phyloP scores from a whole-genome alignment of 805 yeast genomes.

The Saturnispora zaruensis region DNA sequence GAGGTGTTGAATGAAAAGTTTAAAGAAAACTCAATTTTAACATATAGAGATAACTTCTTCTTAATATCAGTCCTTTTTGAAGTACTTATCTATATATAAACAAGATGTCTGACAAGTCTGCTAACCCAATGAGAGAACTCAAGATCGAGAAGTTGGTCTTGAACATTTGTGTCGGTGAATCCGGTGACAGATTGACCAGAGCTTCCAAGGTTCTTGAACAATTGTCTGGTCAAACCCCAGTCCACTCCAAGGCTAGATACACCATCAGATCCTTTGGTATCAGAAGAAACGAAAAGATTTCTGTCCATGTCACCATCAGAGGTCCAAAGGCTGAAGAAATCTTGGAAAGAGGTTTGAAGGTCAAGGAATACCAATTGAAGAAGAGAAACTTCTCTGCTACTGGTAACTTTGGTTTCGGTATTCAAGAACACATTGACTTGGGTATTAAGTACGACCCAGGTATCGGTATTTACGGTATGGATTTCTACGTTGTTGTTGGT shows the following conservation, averaged over 20 bases:
- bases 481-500: slow-evolving; percentile 98
- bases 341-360: slow-evolving; percentile 99
- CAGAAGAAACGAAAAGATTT: slow-evolving; percentile 99
- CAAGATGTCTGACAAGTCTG: slow-evolving; percentile 46
- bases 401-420: slow-evolving; percentile 99
- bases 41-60: not conserved
- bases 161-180: slow-evolving; percentile 99
- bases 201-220: slow-evolving; percentile 99
- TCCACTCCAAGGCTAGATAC: slow-evolving; percentile 99
- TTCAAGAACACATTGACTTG: slow-evolving; percentile 98
- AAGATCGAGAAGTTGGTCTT: slow-evolving; percentile 98
- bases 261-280: slow-evolving; percentile 99
- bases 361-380: slow-evolving; percentile 97
- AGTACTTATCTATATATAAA: slow-evolving; percentile 1
- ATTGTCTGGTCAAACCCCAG: slow-evolving; percentile 99
- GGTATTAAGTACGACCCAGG: slow-evolving; percentile 99
- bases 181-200: slow-evolving; percentile 99
- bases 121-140: slow-evolving; percentile 97
- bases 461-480: slow-evolving; percentile 99
- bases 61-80: not conserved
- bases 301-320: slow-evolving; percentile 98
- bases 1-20: not conserved
- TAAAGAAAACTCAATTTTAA: not conserved
- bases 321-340: slow-evolving; percentile 99
- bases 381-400: slow-evolving; percentile 94